These are phyloP conservation scores for Botrytis deweyae DNA, from an alignment of 2,329 filamentous ascomycete species.

Conservation along the genomic window DNA sequence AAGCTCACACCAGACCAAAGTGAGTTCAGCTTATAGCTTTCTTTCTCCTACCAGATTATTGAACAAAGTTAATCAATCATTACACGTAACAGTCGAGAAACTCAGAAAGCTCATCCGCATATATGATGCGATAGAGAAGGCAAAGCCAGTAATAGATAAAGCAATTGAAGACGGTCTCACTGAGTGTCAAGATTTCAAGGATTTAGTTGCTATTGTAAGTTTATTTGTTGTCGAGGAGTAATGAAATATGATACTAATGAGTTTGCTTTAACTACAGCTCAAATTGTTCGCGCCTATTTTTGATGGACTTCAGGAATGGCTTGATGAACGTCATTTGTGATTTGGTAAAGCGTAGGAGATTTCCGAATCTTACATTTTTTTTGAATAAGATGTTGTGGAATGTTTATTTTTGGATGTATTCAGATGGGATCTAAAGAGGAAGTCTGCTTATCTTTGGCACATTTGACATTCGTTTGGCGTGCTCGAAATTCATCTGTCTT, in stretches of 20 bases:
- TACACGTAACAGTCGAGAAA: neutral
- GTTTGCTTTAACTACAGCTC: neutral
- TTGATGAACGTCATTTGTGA: neutral
- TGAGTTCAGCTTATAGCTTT: neutral
- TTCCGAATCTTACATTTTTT: neutral
- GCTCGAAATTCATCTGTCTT: neutral
- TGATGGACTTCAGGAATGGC: neutral
- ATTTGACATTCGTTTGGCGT: neutral
- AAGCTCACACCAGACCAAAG: neutral
- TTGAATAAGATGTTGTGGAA: neutral
- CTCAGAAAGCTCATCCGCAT: neutral
- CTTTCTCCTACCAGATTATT: rapidly evolving
- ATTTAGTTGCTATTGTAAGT: neutral
- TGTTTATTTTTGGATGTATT: neutral
- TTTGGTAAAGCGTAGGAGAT: neutral
- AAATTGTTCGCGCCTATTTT: neutral
- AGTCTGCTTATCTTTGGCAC: neutral
- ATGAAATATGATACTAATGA: neutral
- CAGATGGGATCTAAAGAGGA: too few species aligned
- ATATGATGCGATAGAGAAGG: neutral
- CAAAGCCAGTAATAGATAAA: neutral
- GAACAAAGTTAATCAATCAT: too few species aligned
- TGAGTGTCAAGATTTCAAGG: neutral
- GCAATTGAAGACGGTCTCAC: neutral
- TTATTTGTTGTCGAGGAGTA: too few species aligned